A percentile compares a stretch with the other conserved stretches of the same genome.
phyloP scores from a whole-genome alignment of 2,329 filamentous ascomycete genomes.

The Penicillium occitanis region DNA sequence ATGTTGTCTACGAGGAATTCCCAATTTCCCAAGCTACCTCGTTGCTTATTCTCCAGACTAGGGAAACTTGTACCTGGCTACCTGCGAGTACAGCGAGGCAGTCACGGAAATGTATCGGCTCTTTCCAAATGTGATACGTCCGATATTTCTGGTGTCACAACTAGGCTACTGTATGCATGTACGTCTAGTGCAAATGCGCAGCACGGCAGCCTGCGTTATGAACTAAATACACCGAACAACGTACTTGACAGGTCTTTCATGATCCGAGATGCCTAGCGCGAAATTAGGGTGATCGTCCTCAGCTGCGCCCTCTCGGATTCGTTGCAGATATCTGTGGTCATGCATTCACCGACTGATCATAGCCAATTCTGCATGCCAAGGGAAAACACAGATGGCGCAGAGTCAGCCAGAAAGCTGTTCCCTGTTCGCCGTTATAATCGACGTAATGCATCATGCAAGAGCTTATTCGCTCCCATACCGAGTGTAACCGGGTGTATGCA shows the following conservation, averaged over 20 bases:
- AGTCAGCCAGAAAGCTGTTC: neutral
- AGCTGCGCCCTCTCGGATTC: slow-evolving; percentile 7
- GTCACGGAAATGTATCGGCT: neutral
- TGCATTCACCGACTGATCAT: neutral
- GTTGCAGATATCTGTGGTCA: neutral
- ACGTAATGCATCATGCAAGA: slow-evolving; percentile 12
- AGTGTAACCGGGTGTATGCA: slow-evolving; percentile 1
- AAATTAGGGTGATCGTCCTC: neutral
- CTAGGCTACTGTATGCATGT: neutral
- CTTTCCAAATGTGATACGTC: neutral
- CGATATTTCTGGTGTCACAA: neutral
- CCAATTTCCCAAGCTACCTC: neutral
- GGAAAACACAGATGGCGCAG: neutral
- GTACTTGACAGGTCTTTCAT: neutral
- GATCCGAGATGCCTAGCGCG: neutral
- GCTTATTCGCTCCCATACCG: slow-evolving; percentile 1
- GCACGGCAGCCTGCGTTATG: slow-evolving; percentile 1
- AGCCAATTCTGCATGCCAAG: neutral
- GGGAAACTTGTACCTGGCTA: neutral
- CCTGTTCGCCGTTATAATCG: slow-evolving; percentile 1
- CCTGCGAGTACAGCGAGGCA: neutral
- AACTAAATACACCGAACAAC: neutral
- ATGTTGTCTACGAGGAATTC: neutral
- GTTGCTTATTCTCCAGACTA: neutral
- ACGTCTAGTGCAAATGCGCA: neutral